Base-by-base conservation (phyloP, 2,329 filamentous ascomycete species). In the Chrysosporium queenslandicum region DNA sequence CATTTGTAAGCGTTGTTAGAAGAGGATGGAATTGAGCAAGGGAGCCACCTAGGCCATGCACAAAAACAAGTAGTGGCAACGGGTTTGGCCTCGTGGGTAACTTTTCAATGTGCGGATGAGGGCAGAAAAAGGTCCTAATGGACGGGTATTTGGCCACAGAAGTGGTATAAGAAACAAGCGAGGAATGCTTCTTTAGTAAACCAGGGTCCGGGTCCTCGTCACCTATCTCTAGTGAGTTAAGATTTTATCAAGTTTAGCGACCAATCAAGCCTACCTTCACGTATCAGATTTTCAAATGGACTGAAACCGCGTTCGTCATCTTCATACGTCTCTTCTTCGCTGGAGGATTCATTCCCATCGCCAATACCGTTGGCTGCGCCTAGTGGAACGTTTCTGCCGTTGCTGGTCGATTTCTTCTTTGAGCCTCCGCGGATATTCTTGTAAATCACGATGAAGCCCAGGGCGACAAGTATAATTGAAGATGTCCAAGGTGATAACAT, bases 11-110 rank as follows among this genome's bases (percentile, higher is more conserved):
- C 66, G 87, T 92, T 18, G 81, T 85, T 14, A 97, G 71, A 4
- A 97, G 72, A 27, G 86, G 81, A 52, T 87, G 79, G 64, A 96
- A 97, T 64, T 97, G 92, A 9, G 88, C 85, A 21, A 89, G 78
- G 0, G 87, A 94, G 46, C 92, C 92, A n/a, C 91, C 92, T 8
- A 97, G 77, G 1, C 92, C 92, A 63, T 97, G 92, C 53, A 97
- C 76, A 64, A 94, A 95, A 40, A 97, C 89, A 2, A 97, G 72
- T 8, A 98, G 72, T 1, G 92, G 92, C 9, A 96, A 71, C 0
- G 86, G 83, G 0, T 79, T 77, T 1, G 87, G 86, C 56, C 82
- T 76, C 39, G 74, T 77, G 2, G 87, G 88, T 3, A 97, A 76
- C 66, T 92, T 86, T 55, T 83, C 79, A n/a, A 83, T 81, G 63